Percentiles rank a stretch among this genome's conserved stretches.
Conservation (phyloP, 2,329 filamentous ascomycete genomes). For the Elsinoe perseae region DNA sequence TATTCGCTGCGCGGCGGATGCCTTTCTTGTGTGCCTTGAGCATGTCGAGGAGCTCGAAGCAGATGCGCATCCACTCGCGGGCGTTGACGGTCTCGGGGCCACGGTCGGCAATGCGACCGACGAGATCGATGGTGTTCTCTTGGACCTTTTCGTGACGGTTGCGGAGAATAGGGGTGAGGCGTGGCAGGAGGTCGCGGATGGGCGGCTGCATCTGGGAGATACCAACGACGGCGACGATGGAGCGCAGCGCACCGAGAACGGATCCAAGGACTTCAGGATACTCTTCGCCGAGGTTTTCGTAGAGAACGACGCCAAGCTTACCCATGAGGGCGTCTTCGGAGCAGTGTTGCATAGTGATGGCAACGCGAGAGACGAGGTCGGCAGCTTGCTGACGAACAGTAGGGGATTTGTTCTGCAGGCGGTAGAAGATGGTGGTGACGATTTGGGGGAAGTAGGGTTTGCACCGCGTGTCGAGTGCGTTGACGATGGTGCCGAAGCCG, state of each 20-base stretch:
- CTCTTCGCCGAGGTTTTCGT: slow-evolving; percentile 97
- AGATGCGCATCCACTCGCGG: slow-evolving; percentile 99
- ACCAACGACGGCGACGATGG: slow-evolving; percentile 95
- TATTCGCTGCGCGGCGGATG: slow-evolving; percentile 95
- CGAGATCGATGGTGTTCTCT: slow-evolving; percentile 96
- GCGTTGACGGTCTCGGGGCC: slow-evolving; percentile 95
- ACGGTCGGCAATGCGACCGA: slow-evolving; percentile 94
- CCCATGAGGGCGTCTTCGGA: slow-evolving; percentile 93
- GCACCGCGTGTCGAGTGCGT: slow-evolving; percentile 84
- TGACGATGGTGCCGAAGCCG: slow-evolving; percentile 95
- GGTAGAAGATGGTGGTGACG: slow-evolving; percentile 90
- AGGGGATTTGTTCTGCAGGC: slow-evolving; percentile 94
- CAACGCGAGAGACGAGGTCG: slow-evolving; percentile 91
- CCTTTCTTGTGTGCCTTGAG: slow-evolving; percentile 99
- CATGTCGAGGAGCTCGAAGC: slow-evolving; percentile 98
- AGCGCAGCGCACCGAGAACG: slow-evolving; percentile 87
- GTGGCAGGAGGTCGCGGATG: slow-evolving; percentile 89
- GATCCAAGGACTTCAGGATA: slow-evolving; percentile 97
- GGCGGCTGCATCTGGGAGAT: slow-evolving; percentile 98
- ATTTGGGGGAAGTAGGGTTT: slow-evolving; percentile 97
- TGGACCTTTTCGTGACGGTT: slow-evolving; percentile 99
- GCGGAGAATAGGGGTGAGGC: slow-evolving; percentile 92
- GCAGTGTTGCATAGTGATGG: slow-evolving; percentile 98
- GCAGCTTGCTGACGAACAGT: slow-evolving; percentile 95
- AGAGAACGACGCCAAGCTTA: slow-evolving; percentile 87